A percentile compares a stretch with the other conserved stretches of the same genome.
Evolutionary conservation across 495 filamentous ascomycete species (phyloP).

Genomic region (Penicillium roqueforti): DNA sequence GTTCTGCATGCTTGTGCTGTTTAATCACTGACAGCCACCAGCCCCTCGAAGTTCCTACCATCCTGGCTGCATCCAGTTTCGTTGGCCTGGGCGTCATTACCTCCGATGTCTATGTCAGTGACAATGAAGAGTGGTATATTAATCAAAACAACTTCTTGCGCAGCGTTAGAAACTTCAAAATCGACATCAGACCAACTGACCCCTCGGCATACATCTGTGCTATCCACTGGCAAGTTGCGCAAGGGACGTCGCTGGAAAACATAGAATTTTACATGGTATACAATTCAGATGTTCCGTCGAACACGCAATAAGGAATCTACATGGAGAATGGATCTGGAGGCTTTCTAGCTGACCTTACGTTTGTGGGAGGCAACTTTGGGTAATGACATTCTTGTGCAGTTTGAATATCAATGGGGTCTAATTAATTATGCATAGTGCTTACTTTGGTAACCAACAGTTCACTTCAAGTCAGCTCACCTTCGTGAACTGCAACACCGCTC

Average conservation of each 20-base stretch:
- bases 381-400: too few relatives aligned
- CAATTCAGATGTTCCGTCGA: conserved; percentile 11
- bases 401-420: too few relatives aligned
- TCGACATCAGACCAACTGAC: conserved; percentile 27
- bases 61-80: conserved; percentile 41
- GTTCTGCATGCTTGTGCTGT: too few relatives aligned
- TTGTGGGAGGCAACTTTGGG: conserved; percentile 41
- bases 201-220: conserved; percentile 17
- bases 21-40: neutral
- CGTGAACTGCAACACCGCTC: conserved; percentile 43
- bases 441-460: conserved; percentile 54
- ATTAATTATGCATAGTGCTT: conserved; percentile 23
- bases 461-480: conserved; percentile 49
- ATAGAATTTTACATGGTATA: conserved; percentile 47
- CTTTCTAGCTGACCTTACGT: conserved; percentile 43
- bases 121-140: conserved; percentile 25
- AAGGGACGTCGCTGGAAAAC: conserved; percentile 45
- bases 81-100: conserved; percentile 47
- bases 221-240: conserved; percentile 42
- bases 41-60: conserved; percentile 35
- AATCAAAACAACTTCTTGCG: conserved; percentile 37
- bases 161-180: conserved; percentile 34
- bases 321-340: conserved; percentile 40
- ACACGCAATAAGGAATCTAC: conserved; percentile 42
- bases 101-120: conserved; percentile 41